A percentile compares a stretch with the other conserved stretches of the same genome.
These are phyloP conservation scores for Wickerhamiella infanticola DNA, from an alignment of 1,139 yeast species.

Conservation along the genomic window DNA sequence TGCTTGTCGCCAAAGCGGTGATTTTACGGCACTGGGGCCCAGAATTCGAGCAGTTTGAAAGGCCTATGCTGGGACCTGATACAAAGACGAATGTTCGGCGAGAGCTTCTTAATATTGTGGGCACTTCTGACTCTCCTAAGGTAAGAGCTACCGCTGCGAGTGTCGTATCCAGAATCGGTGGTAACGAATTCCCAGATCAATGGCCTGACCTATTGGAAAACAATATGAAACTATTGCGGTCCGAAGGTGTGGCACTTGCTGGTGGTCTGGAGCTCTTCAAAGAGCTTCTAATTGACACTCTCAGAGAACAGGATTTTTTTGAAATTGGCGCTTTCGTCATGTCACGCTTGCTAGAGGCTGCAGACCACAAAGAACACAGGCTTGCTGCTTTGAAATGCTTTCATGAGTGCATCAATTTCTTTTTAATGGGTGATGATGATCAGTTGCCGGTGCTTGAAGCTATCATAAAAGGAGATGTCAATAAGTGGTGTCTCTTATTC, in stretches of 20 bases:
- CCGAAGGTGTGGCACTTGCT: constrained; percentile 27
- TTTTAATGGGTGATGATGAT: constrained; percentile 22
- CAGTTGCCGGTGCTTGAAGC: constrained; percentile 14
- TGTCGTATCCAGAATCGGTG: constrained; percentile 70
- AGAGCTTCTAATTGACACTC: constrained; percentile 72
- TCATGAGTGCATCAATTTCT: constrained; percentile 21
- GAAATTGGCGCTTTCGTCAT: constrained; percentile 33
- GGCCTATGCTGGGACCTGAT: constrained; percentile 40
- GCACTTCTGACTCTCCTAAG: constrained; percentile 36
- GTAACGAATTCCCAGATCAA: constrained; percentile 86
- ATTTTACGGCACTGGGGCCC: constrained; percentile 75
- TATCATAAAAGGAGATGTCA: constrained; percentile 16
- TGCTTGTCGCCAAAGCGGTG: constrained; percentile 51
- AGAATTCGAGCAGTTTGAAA: constrained; percentile 62
- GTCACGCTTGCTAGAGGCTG: constrained; percentile 7
- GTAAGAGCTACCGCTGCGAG: constrained; percentile 55
- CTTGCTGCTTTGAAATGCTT: constrained; percentile 21
- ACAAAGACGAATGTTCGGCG: constrained; percentile 37
- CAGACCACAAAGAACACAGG: constrained; percentile 8
- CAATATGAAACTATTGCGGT: constrained; percentile 29
- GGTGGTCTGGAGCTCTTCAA: constrained; percentile 61
- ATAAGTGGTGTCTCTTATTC: constrained; percentile 19
- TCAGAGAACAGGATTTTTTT: constrained; percentile 77
- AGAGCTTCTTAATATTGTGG: constrained; percentile 37
- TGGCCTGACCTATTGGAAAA: constrained; percentile 62